Percentiles rank a stretch among this genome's conserved stretches.
Evolutionary conservation across 1,284 basidiomycete species (phyloP).

Genomic region (Ceratobasidium sp.): DNA sequence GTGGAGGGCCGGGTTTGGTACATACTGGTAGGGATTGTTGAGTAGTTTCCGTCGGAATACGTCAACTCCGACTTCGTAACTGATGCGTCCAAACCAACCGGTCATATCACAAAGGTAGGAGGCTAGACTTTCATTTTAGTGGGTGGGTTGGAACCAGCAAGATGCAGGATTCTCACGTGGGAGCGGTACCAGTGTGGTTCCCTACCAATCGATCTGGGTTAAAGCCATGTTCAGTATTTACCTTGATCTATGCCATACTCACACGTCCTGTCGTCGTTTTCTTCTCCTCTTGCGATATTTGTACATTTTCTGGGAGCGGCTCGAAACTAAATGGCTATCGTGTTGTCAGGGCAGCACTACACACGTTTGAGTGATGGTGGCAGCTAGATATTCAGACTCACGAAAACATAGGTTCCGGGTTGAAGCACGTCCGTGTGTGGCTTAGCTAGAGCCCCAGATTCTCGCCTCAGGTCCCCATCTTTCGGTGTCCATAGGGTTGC

Average conservation of each 20-base stretch:
- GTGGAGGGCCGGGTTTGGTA: not conserved
- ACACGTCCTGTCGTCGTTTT: slow-evolving; percentile 23
- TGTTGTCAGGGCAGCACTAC: not conserved
- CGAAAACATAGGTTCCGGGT: slow-evolving; percentile 34
- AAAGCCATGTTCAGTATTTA: not conserved
- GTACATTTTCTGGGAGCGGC: slow-evolving; percentile 26
- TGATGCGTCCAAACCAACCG: slow-evolving; percentile 16
- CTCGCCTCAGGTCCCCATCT: slow-evolving; percentile 12
- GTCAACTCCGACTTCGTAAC: slow-evolving; percentile 20
- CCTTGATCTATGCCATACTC: not conserved
- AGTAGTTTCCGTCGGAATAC: slow-evolving; percentile 25
- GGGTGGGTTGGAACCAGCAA: too few relatives aligned
- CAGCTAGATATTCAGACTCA: not conserved
- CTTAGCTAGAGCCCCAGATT: not conserved
- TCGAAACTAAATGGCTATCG: slow-evolving; percentile 36
- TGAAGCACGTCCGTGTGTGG: slow-evolving; percentile 19
- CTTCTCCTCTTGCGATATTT: slow-evolving; percentile 35
- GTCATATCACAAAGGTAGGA: slow-evolving; percentile 27
- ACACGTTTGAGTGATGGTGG: not conserved
- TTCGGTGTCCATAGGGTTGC: slow-evolving; percentile 26
- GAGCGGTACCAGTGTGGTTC: slow-evolving; percentile 7
- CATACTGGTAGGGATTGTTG: slow-evolving; percentile 3
- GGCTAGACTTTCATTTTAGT: not conserved
- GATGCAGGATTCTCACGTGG: not conserved
- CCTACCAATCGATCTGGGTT: not conserved